Evolutionary conservation across 306 rosid genomes (phyloP).

Genomic region (Trifolium repens): DNA sequence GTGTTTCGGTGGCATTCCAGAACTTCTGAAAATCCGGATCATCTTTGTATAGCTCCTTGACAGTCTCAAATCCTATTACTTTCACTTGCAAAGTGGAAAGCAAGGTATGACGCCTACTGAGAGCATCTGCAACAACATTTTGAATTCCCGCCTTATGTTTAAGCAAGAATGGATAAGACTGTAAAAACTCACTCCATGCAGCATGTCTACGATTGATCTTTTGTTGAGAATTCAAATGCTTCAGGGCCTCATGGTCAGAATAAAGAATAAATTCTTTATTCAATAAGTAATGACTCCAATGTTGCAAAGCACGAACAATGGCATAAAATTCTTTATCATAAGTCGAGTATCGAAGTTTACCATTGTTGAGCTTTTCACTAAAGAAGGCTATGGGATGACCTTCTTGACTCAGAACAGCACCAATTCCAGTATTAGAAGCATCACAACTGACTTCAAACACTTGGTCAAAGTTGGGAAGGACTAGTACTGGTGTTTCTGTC

Average conservation of each 20-base stretch:
- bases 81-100: neutral
- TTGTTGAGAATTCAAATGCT: no score
- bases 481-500: no score
- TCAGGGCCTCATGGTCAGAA: no score
- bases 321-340: neutral
- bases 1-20: neutral
- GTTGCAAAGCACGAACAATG: neutral
- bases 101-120: neutral
- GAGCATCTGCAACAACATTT: neutral
- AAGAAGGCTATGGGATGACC: no score
- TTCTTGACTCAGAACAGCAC: no score
- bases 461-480: no score
- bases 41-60: neutral
- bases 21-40: neutral
- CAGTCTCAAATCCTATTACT: neutral
- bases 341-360: no score
- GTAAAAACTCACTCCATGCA: neutral
- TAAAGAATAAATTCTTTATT: no score
- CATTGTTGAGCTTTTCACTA: no score
- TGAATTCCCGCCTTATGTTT: neutral
- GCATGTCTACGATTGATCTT: neutral
- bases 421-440: no score
- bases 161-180: neutral
- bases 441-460: no score
- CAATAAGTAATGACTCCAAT: neutral